Evolutionary conservation across 2,329 filamentous ascomycete species (phyloP), one percentile per base, ranked within the genome.

Genomic region (Pseudopyrenochaeta lycopersici): DNA sequence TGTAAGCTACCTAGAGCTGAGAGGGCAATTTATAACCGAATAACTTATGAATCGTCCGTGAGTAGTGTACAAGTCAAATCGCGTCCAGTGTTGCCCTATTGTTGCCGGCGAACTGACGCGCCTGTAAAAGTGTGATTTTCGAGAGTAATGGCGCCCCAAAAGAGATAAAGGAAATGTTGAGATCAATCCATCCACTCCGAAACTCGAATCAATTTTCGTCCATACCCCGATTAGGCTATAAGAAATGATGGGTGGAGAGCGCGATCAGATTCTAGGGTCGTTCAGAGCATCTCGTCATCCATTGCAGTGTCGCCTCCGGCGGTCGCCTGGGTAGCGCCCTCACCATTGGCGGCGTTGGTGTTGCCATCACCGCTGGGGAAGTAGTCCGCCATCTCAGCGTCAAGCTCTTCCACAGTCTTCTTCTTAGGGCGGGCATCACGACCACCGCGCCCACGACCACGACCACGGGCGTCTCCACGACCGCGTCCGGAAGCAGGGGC

Each of bases 321-420:
- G 35, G 67, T 80, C 33, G 81, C 78, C 73, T 48, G 79, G 67
- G 54, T 82, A 57, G 80, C 78, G 32, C 59, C 64, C 38, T 71
- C 68, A 39, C 78, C 80, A 56, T 78, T 81, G 38, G 76, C 74
- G 4, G 78, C 73, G 51, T 80, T 79, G 55, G 74, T 74, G 46
- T 73, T 76, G 46, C 77, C 79, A 32, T 76, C 73, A 43, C 72
- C 79, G 27, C 75, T 74, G 47, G 83, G 87, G 74, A 96, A 98
- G 81, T 99, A 99, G 77, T 98, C 95, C 17, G 87, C 88, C 95
- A 99, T 99, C 77, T 99, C 95, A 4, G 91, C 92, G 76, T 99
- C 95, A 21, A 99, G 87, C 80, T 99, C 93, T 75, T 97, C 94
- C 1, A 90, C 88, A 0, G 92, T 96, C 90, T 98, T 99, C 90